Conservation (phyloP, 352 stramenopile species). For the Phytophthora europaea region DNA sequence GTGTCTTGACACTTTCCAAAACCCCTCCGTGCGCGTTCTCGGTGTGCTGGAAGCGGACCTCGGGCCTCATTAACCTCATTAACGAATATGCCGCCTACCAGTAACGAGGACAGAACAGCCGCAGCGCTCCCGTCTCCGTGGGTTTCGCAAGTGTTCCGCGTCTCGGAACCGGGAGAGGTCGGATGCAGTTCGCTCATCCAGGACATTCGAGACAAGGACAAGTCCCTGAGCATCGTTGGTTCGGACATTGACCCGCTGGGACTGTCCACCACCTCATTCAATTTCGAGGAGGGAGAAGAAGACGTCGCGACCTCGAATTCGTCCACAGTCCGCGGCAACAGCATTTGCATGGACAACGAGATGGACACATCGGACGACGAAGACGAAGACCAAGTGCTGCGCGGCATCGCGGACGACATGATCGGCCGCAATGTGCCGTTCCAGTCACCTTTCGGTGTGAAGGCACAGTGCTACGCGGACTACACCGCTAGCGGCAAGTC, state of each 20-base stretch:
- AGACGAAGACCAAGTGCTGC: conserved; percentile 39
- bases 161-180: conserved; percentile 23
- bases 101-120: conserved; percentile 23
- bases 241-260: conserved; percentile 25
- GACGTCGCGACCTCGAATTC: conserved; percentile 20
- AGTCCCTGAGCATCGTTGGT: conserved; percentile 26
- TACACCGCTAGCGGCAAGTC: conserved; percentile 94
- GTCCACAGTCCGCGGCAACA: conserved; percentile 23
- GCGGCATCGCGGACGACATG: conserved; percentile 50
- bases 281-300: conserved; percentile 12
- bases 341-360: conserved; percentile 31
- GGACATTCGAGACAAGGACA: conserved; percentile 14
- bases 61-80: conserved; percentile 8
- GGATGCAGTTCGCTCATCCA: conserved; percentile 26
- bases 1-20: conserved; percentile 26
- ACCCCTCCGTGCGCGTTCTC: conserved; percentile 9
- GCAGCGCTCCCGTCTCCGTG: conserved; percentile 22
- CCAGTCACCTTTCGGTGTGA: conserved; percentile 72
- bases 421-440: conserved; percentile 61
- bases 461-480: conserved; percentile 95
- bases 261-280: conserved; percentile 32
- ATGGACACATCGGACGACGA: conserved; percentile 22
- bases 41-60: not conserved
- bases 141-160: conserved; percentile 36
- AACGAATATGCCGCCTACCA: conserved; percentile 27